Evolutionary conservation across 495 filamentous ascomycete genomes (phyloP).

Genomic region (Penicillium chermesinum): DNA sequence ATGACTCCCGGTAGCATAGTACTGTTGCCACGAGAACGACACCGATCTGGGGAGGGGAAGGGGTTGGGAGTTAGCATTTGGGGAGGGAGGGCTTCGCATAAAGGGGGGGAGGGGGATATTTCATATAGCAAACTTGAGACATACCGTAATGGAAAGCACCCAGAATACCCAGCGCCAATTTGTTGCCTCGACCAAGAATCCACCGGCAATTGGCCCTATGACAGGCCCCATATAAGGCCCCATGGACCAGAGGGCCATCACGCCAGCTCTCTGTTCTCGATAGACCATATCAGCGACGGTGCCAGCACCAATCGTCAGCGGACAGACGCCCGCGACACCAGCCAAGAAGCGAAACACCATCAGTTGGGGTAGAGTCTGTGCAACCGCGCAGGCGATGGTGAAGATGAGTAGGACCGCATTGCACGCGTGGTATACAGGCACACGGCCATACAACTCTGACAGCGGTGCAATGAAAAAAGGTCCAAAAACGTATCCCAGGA

Average conservation of each 20-base stretch:
- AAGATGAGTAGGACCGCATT: slow-evolving; percentile 42
- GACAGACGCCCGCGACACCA: slow-evolving; percentile 38
- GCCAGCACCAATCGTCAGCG: slow-evolving; percentile 41
- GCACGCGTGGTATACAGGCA: slow-evolving; percentile 37
- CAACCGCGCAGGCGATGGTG: slow-evolving; percentile 42
- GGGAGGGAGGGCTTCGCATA: no score
- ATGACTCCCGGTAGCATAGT: slow-evolving; percentile 52
- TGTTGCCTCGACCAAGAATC: slow-evolving; percentile 29
- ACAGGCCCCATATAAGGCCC: slow-evolving; percentile 37
- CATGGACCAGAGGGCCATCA: slow-evolving; percentile 45
- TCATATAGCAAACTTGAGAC: no score
- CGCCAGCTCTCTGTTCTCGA: slow-evolving; percentile 35
- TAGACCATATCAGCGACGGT: slow-evolving; percentile 43
- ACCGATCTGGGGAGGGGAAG: no score
- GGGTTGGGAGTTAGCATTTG: no score
- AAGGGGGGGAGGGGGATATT: no score
- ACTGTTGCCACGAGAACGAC: slow-evolving; percentile 45
- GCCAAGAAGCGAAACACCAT: slow-evolving; percentile 45
- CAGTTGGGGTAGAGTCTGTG: slow-evolving; percentile 35
- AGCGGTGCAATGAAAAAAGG: slow-evolving; percentile 39
- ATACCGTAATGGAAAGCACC: slow-evolving; percentile 44
- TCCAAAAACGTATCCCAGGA: slow-evolving; percentile 34
- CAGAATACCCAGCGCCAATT: slow-evolving; percentile 49
- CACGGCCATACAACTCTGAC: slow-evolving; percentile 42
- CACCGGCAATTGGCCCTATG: slow-evolving; percentile 40